Evolutionary conservation across 2,329 filamentous ascomycete species (phyloP), one percentile per base, ranked within the genome.

Genomic region (Colletotrichum navitas): DNA sequence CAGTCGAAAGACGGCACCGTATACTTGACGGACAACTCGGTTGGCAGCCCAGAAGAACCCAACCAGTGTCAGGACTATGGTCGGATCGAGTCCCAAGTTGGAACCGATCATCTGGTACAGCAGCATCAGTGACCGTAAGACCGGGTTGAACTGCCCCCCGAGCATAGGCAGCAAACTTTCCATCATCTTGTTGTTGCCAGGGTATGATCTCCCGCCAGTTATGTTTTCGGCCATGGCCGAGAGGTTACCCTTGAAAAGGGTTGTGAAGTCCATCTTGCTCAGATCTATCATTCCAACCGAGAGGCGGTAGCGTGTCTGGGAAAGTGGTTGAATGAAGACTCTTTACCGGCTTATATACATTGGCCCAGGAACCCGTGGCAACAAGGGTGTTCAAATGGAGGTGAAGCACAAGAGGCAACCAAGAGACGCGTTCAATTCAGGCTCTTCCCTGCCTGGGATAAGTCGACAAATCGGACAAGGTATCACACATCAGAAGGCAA

Each of bases 71-170:
- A 89, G 78, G 14, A 88, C 75, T 43, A 83, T 71, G 0, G 85
- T 84, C 1, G 86, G 85, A 69, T 88, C 86, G 60, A 88, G 78
- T 26, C 86, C 86, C 21, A 88, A 78, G 63, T 80, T 81, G 21
- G 76, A 78, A 21, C 84, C 85, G 6, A 86, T 75, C 49, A 85
- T 76, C 29, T 84, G 81, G 72, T 87, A 85, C 51, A 87, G 73
- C 34, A 87, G 61, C 58, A 71, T 72, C n/a, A 74, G 51, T 47
- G 68, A 65, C 12, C 73, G 71, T 11, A 74, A 43, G 12, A 74
- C 61, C 26, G 73, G 73, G 51, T 67, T 74, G 61, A 74, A 73
- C 51, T 74, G 73, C n/a, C 73, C 73, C 1, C 73, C 73, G 1
- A 74, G 65, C 52, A 74, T 67, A 10, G 73, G 71, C 12, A 71